A percentile compares a stretch with the other conserved stretches of the same genome.
These are phyloP conservation scores for Prillingera fragicola DNA, from an alignment of 1,284 basidiomycete species.

Conservation along the genomic window DNA sequence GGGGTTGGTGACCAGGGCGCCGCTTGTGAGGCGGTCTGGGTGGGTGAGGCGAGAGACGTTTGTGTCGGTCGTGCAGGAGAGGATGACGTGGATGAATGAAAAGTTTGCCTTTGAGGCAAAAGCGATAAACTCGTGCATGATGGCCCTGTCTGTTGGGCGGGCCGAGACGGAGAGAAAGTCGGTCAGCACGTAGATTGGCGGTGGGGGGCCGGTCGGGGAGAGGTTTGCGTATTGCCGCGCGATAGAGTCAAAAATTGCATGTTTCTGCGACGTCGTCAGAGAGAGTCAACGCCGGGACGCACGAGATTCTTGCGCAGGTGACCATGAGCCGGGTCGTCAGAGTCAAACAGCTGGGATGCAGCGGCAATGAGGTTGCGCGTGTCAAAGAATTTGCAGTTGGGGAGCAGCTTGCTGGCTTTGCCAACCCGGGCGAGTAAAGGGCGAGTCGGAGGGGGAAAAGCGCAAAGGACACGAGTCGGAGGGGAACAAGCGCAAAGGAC, in stretches of 20 bases:
- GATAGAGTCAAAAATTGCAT: constrained; percentile 14
- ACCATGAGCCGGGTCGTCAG: constrained; percentile 7
- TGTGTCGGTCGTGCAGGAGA: constrained; percentile 18
- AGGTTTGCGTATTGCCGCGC: not conserved
- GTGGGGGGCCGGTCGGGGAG: constrained; percentile 10
- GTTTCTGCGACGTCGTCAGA: constrained; percentile 5
- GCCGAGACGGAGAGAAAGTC: constrained; percentile 16
- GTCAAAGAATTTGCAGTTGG: constrained; percentile 31
- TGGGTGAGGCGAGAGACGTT: constrained; percentile 17
- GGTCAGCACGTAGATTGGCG: constrained; percentile 11
- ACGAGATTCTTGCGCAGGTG: constrained; percentile 16
- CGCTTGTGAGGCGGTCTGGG: not conserved
- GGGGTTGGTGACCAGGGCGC: constrained; percentile 10
- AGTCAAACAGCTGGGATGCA: constrained; percentile 13
- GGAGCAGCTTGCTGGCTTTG: constrained; percentile 24
- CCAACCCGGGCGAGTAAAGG: not conserved
- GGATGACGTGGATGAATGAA: constrained; percentile 27
- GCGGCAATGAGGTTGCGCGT: constrained; percentile 16
- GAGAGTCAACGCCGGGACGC: not conserved
- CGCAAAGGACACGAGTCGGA: no score
- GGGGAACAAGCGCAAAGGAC: not conserved
- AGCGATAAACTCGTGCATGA: constrained; percentile 14
- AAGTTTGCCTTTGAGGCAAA: constrained; percentile 9
- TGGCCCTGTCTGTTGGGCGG: constrained; percentile 10
- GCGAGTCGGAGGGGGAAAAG: not conserved